Base-by-base conservation (phyloP, 441 rosid genomes). In the Erodium moschatum region DNA sequence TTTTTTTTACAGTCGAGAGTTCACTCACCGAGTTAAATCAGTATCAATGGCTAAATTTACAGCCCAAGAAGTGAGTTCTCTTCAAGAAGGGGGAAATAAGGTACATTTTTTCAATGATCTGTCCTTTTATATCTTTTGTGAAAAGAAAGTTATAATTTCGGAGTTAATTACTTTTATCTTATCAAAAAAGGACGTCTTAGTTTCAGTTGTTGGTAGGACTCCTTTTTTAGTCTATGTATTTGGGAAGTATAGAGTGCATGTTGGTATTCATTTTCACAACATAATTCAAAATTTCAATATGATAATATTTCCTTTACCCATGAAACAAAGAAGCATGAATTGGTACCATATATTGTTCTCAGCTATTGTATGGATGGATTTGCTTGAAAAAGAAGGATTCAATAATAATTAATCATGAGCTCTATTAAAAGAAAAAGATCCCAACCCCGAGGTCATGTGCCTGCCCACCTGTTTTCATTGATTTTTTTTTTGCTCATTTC, bases 41-140 rank as follows among this genome's bases (percentile, higher is more conserved):
- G 70, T 94, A 69, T 94, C 99, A 1, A 87, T 94, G 96, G 97
- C 99, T 9, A 94, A 86, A 75, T 94, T 94, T 73, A 83, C 97
- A 20, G 78, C 94, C 66, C 96, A 89, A 76, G 99, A 94, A 84
- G 99, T 89, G 67, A 62, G 65, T 72, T 78, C 94, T 70, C 89
- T 94, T 71, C 87, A 88, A 78, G 92, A 78, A 82, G 97, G 96
- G 61, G 97, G 97, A 76, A 94, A 94, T 77, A 81, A 94, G 97
- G 98, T 93, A 79, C 12, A 64, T 15, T 40, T 31, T 16, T 72
- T 62, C 56, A 13, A 52, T 20, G 24, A 54, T 19, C 24, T 9
- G 15, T 8, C 61, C 15, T 54, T 18, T 16, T 54, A 5, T 6
- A 54, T 33, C 67, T 35, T 72, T 71, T 48, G 66, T 60, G 2